Base-by-base conservation (phyloP, 2,329 filamentous ascomycete species). In the Chaetomiaceae sp. region DNA sequence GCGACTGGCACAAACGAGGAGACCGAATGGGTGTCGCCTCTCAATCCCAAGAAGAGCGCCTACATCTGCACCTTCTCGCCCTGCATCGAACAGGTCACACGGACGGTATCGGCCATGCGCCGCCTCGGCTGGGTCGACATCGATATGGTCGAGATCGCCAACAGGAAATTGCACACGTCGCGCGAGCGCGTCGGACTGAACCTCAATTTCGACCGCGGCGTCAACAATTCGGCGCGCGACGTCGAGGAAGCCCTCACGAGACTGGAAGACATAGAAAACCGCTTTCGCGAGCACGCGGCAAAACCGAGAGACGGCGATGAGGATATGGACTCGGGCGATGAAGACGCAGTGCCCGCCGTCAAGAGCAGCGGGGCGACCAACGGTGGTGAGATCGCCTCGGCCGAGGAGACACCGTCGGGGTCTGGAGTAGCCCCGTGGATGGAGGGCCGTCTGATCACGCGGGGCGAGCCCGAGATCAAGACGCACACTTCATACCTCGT, bases 401-500 rank as follows among this genome's bases (percentile, higher is more conserved):
- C 67, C n/a, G 62, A 60, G n/a, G 60, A 59, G 4, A 27, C 39
- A 19, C 16, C 49, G 12, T 52, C 55, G 1, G 54, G 35, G 12
- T 52, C 55, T 1, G 54, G 35, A 17, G 58, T 53, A 12, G 82
- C 87, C 55, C 67, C 79, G 1, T 95, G 85, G 72, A 81, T 86
- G 64, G 81, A 91, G 55, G 93, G 93, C 1, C 80, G 82, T 23
- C 64, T 97, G 35, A 78, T 89, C 25, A 89, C 95, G 62, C 80
- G 89, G 20, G 83, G 87, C 0, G 93, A 99, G 70, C 73, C 83
- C 0, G 93, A 99, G 63, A 73, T 97, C 54, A 96, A 96, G 76
- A 93, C 88, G 7, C 93, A 99, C 69, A 99, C 93, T 0, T 93
- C 87, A n/a, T 99, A 99, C 66, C 78, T 99, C 4, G 87, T 95